Percentiles rank a stretch among this genome's conserved stretches.
These are phyloP conservation scores for Fusarium hostae DNA, from an alignment of 2,329 filamentous ascomycete genomes.

Conservation along the genomic window DNA sequence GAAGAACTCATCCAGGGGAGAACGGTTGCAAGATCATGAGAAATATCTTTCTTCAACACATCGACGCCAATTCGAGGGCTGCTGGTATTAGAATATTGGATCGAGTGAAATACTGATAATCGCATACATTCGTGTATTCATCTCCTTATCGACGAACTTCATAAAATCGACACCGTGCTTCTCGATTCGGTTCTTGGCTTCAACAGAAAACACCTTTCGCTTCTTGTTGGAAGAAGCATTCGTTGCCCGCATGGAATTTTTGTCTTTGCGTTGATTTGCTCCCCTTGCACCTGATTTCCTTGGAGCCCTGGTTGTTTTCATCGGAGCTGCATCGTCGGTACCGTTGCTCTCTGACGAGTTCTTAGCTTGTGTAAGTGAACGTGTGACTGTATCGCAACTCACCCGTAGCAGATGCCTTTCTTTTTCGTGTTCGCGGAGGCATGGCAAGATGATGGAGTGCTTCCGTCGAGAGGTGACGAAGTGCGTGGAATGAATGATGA, in stretches of 20 bases:
- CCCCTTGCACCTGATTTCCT: conserved; percentile 18
- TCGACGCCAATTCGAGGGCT: conserved; percentile 11
- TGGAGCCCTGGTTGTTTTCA: conserved; percentile 20
- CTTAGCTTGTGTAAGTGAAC: neutral
- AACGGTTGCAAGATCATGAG: conserved; percentile 14
- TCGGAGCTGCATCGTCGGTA: conserved; percentile 16
- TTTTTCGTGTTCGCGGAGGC: conserved; percentile 45
- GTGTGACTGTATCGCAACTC: neutral
- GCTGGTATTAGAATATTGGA: neutral
- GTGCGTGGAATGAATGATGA: neutral
- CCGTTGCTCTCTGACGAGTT: conserved; percentile 20
- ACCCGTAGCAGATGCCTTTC: conserved; percentile 41
- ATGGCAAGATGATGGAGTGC: conserved; percentile 20
- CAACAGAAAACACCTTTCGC: conserved; percentile 15
- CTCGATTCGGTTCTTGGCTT: conserved; percentile 40
- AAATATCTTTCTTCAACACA: conserved; percentile 8
- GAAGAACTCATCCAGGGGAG: conserved; percentile 34
- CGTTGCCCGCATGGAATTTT: neutral
- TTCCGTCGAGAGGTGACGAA: neutral
- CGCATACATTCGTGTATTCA: conserved; percentile 24
- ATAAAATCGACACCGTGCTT: conserved; percentile 37
- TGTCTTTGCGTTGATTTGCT: neutral
- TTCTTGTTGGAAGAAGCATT: conserved; percentile 9
- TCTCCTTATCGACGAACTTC: conserved; percentile 36
- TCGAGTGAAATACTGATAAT: neutral